Conservation (phyloP, 257 asterid genomes). For the Prunella vulgaris region DNA sequence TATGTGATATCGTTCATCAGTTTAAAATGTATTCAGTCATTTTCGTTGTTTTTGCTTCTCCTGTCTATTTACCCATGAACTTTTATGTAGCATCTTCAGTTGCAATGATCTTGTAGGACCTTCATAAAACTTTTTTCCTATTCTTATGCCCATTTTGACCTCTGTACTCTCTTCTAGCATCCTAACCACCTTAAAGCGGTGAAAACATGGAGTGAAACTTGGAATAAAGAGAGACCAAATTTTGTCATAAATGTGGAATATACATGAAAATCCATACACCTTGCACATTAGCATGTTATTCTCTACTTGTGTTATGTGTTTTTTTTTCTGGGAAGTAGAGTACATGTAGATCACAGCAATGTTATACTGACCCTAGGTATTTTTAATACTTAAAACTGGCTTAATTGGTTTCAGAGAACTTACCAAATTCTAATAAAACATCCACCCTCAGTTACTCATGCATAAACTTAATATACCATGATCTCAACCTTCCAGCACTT, state of each 20-base stretch:
- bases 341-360: background rate
- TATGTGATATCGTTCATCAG: background rate
- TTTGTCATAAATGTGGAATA: background rate
- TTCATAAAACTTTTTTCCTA: background rate
- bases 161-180: background rate
- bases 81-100: background rate
- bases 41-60: background rate
- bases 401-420: slow-evolving; percentile 10
- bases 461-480: background rate
- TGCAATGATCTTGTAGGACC: background rate
- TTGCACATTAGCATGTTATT: background rate
- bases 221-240: background rate
- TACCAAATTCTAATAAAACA: background rate
- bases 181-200: background rate
- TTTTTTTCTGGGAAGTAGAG: background rate
- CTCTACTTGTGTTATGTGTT: background rate
- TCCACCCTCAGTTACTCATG: background rate
- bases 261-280: background rate
- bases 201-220: background rate
- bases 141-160: background rate
- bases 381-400: background rate
- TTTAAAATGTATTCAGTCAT: background rate
- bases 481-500: slow-evolving; percentile 8
- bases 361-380: background rate
- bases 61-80: background rate